A percentile compares a stretch with the other conserved stretches of the same genome.
These are phyloP conservation scores for Cyclotella choctawhatcheeana DNA, from an alignment of 108 stramenopile genomes.

Conservation along the genomic window DNA sequence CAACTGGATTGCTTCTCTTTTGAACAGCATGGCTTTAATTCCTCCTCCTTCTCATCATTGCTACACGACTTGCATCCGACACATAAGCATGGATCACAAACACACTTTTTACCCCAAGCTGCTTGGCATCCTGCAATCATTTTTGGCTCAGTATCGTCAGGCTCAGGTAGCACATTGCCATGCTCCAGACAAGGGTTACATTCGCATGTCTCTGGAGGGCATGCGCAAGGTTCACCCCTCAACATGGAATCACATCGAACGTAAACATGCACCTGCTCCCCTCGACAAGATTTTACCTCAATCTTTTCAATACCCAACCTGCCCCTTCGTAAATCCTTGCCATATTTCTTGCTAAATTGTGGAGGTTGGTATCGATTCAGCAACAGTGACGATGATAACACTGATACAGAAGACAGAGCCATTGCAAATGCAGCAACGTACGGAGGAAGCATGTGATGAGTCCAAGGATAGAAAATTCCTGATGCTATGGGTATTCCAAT, in stretches of 20 bases:
- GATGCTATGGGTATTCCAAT: slow-evolving; percentile 88
- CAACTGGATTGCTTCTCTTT: slow-evolving; percentile 1
- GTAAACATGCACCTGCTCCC: slow-evolving; percentile 24
- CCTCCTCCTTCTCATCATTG: neutral
- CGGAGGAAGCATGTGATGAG: slow-evolving; percentile 68
- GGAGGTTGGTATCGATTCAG: slow-evolving; percentile 58
- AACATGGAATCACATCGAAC: slow-evolving; percentile 48
- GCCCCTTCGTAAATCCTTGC: slow-evolving; percentile 45
- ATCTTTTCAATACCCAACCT: slow-evolving; percentile 54
- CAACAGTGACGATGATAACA: slow-evolving; percentile 56
- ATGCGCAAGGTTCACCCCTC: slow-evolving; percentile 44
- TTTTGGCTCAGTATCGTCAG: neutral
- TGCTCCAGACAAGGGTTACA: slow-evolving; percentile 51
- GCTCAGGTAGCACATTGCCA: slow-evolving; percentile 37
- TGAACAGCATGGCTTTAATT: neutral
- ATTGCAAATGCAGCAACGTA: slow-evolving; percentile 81
- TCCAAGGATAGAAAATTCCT: slow-evolving; percentile 79
- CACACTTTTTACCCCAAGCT: slow-evolving; percentile 38
- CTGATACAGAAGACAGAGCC: slow-evolving; percentile 74
- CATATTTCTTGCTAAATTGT: slow-evolving; percentile 50
- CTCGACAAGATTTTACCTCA: slow-evolving; percentile 12
- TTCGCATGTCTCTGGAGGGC: slow-evolving; percentile 51
- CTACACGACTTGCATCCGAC: slow-evolving; percentile 33
- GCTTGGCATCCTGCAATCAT: slow-evolving; percentile 9
- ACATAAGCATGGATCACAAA: slow-evolving; percentile 46